Percentiles rank a stretch among this genome's conserved stretches.
phyloP scores from a whole-genome alignment of 192 early-diverging fungal species.

The Gonapodya prolifera region DNA sequence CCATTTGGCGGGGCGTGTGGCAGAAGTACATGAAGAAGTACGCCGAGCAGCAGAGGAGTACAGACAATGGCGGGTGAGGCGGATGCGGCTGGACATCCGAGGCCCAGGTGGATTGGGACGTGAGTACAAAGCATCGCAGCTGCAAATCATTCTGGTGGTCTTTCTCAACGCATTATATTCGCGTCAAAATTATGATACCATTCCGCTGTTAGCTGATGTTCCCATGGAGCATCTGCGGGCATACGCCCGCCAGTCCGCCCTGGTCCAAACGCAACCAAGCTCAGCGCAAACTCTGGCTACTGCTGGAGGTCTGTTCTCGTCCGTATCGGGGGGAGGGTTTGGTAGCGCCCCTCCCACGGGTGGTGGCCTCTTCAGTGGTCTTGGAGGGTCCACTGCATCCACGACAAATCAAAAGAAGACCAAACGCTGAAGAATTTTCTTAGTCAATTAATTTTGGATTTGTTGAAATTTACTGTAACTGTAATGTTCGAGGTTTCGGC shows the following conservation, averaged over 20 bases:
- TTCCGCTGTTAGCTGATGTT: not conserved
- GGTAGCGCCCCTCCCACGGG: no score
- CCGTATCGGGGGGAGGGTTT: no score
- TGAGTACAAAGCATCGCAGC: no score
- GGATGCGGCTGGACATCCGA: not conserved
- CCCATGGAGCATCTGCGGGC: not conserved
- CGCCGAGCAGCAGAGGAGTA: not conserved
- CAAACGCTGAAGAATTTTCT: no score
- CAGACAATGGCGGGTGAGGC: not conserved
- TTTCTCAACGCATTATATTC: no score
- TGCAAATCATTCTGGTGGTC: no score
- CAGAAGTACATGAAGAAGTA: not conserved
- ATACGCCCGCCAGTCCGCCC: not conserved
- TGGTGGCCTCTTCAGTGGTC: not conserved
- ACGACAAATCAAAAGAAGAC: no score
- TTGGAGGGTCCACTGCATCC: no score
- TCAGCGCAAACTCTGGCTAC: not conserved
- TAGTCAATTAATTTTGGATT: no score
- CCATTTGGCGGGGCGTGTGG: not conserved
- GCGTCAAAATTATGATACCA: not conserved
- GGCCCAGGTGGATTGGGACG: not conserved
- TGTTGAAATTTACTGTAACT: no score
- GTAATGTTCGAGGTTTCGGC: no score
- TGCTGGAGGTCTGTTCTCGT: not conserved
- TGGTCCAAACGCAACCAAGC: not conserved